Evolutionary conservation across 176 grass and related monocot genomes (phyloP).

Genomic region (Secale cereale): DNA sequence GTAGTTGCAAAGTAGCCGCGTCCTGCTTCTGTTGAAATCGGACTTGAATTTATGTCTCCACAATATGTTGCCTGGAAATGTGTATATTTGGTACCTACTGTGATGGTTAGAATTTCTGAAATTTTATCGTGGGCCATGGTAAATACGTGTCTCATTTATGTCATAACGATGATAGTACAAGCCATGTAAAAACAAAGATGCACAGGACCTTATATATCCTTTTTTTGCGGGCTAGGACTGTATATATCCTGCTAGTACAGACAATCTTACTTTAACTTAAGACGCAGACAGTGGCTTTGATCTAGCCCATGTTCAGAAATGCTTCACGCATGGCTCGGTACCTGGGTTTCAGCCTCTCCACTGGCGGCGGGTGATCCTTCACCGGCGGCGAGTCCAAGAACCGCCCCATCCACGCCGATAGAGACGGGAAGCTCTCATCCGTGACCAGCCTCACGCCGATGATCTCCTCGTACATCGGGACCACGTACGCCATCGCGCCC

Average conservation of each 20-base stretch:
- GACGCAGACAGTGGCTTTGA: background rate
- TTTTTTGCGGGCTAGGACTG: no score
- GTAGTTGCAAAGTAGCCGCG: background rate
- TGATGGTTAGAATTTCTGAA: background rate
- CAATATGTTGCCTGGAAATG: background rate
- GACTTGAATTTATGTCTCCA: background rate
- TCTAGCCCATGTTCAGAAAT: background rate
- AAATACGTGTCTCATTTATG: no score
- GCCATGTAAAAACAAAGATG: no score
- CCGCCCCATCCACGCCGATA: constrained; percentile 32
- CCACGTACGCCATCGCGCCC: constrained; percentile 20
- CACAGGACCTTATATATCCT: no score
- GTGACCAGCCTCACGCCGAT: constrained; percentile 10
- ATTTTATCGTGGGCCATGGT: no score
- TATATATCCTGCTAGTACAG: background rate
- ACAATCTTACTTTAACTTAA: background rate
- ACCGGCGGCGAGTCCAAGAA: constrained; percentile 26
- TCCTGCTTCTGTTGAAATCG: background rate
- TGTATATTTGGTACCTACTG: background rate
- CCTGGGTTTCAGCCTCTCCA: constrained; percentile 29
- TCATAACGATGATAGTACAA: no score
- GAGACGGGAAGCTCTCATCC: constrained; percentile 3
- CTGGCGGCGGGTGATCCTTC: constrained; percentile 15
- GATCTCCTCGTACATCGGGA: constrained; percentile 38
- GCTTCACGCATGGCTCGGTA: constrained; percentile 3